Percentiles rank a stretch among this genome's conserved stretches.
These are phyloP conservation scores for Scutellaria barbata DNA, from an alignment of 257 asterid species.

Conservation along the genomic window DNA sequence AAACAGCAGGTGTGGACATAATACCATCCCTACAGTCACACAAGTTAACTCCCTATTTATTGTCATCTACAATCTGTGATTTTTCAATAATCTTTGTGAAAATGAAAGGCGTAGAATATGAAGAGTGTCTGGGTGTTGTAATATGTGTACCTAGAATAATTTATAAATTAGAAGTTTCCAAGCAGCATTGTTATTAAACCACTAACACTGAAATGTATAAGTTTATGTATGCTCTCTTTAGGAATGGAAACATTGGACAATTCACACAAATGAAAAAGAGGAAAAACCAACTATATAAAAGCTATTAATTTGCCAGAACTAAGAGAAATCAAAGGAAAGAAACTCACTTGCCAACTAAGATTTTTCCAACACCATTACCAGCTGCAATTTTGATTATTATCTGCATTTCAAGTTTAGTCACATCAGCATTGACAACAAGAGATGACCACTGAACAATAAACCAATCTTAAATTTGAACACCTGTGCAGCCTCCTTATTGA, in stretches of 20 bases:
- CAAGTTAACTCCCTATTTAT: slow-evolving; percentile 20
- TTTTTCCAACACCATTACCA: slow-evolving; percentile 89
- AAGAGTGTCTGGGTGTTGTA: not conserved
- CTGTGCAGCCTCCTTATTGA: slow-evolving; percentile 96
- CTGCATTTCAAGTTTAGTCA: slow-evolving; percentile 51
- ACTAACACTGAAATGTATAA: not conserved
- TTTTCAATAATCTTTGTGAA: not conserved
- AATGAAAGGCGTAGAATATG: not conserved
- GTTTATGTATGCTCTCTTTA: slow-evolving; percentile 10
- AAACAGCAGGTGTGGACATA: slow-evolving; percentile 94
- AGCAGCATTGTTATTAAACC: not conserved
- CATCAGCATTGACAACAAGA: slow-evolving; percentile 35
- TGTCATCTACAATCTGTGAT: not conserved
- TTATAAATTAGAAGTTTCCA: not conserved
- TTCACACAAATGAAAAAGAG: not conserved
- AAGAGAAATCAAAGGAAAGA: slow-evolving; percentile 15
- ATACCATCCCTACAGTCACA: slow-evolving; percentile 76
- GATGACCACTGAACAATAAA: not conserved
- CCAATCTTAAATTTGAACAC: slow-evolving; percentile 39
- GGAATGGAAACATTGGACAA: slow-evolving; percentile 4
- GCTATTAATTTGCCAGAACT: slow-evolving; percentile 21
- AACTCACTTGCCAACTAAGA: slow-evolving; percentile 91
- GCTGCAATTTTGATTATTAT: slow-evolving; percentile 90
- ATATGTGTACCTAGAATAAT: not conserved
- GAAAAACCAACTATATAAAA: not conserved